phyloP scores from a whole-genome alignment of 164 flowering plant species.

The Houttuynia cordata region DNA sequence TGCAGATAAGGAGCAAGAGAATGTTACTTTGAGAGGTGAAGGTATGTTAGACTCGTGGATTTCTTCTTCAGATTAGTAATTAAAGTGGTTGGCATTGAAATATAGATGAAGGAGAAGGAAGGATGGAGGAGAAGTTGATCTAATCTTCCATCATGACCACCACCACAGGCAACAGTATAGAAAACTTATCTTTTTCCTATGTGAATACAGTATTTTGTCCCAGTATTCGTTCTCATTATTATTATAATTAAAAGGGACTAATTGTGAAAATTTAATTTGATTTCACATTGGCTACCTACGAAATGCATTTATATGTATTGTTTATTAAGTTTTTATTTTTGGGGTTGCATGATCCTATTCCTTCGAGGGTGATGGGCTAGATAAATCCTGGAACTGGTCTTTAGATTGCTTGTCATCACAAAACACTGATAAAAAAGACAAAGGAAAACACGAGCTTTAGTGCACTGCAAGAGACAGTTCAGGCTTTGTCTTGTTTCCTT shows the following conservation, averaged over 20 bases:
- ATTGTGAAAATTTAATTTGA: slow-evolving; percentile 12
- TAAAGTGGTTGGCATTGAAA: background rate
- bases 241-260: slow-evolving; percentile 4
- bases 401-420: too few species aligned
- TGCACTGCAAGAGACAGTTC: background rate
- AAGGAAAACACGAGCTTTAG: background rate
- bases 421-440: background rate
- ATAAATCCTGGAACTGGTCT: too few species aligned
- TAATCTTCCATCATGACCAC: background rate
- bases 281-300: background rate
- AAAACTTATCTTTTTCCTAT: slow-evolving; percentile 5
- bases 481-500: too few species aligned
- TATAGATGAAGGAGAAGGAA: background rate
- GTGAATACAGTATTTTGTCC: slow-evolving; percentile 8
- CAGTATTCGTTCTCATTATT: slow-evolving; percentile 8
- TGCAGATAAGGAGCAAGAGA: slow-evolving; percentile 29
- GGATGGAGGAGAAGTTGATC: background rate
- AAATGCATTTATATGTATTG: background rate
- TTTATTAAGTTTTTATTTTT: background rate
- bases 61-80: slow-evolving; percentile 36
- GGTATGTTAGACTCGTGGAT: slow-evolving; percentile 57
- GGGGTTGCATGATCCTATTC: background rate
- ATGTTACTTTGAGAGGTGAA: slow-evolving; percentile 28
- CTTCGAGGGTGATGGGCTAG: too few species aligned
- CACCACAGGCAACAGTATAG: background rate